Evolutionary conservation across 371 early-diverging fungal genomes (phyloP).

Genomic region (Mucor mucedo): DNA sequence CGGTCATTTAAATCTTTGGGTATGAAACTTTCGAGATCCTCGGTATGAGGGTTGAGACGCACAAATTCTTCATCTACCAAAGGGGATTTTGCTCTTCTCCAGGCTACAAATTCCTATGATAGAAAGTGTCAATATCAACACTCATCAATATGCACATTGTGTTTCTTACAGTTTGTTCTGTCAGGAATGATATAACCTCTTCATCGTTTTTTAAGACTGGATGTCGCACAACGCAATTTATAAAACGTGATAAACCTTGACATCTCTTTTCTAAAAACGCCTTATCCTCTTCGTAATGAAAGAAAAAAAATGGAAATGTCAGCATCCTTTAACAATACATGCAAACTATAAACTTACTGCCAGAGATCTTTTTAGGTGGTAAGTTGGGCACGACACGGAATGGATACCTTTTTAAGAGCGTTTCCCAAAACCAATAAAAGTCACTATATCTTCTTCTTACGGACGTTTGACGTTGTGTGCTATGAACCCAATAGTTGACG

Average conservation of each 20-base stretch:
- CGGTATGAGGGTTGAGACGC: constrained; percentile 32
- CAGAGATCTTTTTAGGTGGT: constrained; percentile 53
- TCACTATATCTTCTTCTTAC: constrained; percentile 54
- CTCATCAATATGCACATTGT: neutral
- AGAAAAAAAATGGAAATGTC: neutral
- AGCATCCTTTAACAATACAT: neutral
- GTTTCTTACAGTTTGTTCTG: constrained; percentile 63
- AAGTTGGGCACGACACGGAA: constrained; percentile 67
- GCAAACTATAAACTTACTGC: constrained; percentile 32
- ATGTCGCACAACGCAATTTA: constrained; percentile 75
- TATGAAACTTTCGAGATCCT: constrained; percentile 28
- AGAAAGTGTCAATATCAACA: neutral
- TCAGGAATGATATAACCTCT: constrained; percentile 65
- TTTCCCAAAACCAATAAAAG: constrained; percentile 74
- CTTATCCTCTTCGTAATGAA: constrained; percentile 53
- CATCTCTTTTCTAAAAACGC: constrained; percentile 73
- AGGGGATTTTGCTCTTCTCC: constrained; percentile 49
- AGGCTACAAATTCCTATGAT: constrained; percentile 35
- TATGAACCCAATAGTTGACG: constrained; percentile 52
- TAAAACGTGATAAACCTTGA: constrained; percentile 71
- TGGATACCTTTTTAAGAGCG: constrained; percentile 75
- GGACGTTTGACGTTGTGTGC: constrained; percentile 40
- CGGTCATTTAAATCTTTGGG: constrained; percentile 52
- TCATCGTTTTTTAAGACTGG: constrained; percentile 72
- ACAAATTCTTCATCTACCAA: constrained; percentile 48